phyloP scores from a whole-genome alignment of 192 early-diverging fungal species.

The Coemansia sp. region DNA sequence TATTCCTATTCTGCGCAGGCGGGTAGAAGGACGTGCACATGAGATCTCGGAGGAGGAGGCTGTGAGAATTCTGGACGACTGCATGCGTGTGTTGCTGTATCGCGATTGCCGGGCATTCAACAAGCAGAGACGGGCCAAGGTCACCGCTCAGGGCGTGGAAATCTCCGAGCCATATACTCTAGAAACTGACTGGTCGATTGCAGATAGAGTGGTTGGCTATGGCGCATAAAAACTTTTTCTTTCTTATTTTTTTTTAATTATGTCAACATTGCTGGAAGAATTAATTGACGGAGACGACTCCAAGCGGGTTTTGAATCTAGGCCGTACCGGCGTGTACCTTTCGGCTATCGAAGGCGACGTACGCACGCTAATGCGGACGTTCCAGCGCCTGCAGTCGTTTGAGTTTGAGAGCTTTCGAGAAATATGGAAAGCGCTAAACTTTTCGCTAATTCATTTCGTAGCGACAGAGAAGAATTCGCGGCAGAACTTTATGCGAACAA shows the following conservation, averaged over 20 bases:
- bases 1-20: slow-evolving; percentile 88
- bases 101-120: slow-evolving; percentile 91
- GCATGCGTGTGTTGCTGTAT: slow-evolving; percentile 92
- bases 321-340: slow-evolving; percentile 50
- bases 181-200: slow-evolving; percentile 89
- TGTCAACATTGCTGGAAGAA: slow-evolving; percentile 21
- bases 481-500: slow-evolving; percentile 55
- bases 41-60: slow-evolving; percentile 90
- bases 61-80: slow-evolving; percentile 75
- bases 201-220: slow-evolving; percentile 72
- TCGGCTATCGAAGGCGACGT: slow-evolving; percentile 51
- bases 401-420: slow-evolving; percentile 52
- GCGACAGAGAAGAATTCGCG: slow-evolving; percentile 58
- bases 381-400: slow-evolving; percentile 48
- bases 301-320: slow-evolving; percentile 48
- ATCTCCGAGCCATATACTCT: slow-evolving; percentile 87
- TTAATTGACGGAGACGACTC: slow-evolving; percentile 37
- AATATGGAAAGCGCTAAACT: slow-evolving; percentile 57
- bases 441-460: slow-evolving; percentile 60
- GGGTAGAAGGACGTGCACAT: slow-evolving; percentile 81
- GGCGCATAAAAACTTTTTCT: slow-evolving; percentile 55
- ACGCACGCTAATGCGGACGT: slow-evolving; percentile 51
- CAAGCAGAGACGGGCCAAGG: slow-evolving; percentile 90
- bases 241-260: slow-evolving; percentile 9
- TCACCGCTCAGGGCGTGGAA: slow-evolving; percentile 76